phyloP scores from a whole-genome alignment of 1,284 basidiomycete species.

The Sanghuangporus sanghuang region DNA sequence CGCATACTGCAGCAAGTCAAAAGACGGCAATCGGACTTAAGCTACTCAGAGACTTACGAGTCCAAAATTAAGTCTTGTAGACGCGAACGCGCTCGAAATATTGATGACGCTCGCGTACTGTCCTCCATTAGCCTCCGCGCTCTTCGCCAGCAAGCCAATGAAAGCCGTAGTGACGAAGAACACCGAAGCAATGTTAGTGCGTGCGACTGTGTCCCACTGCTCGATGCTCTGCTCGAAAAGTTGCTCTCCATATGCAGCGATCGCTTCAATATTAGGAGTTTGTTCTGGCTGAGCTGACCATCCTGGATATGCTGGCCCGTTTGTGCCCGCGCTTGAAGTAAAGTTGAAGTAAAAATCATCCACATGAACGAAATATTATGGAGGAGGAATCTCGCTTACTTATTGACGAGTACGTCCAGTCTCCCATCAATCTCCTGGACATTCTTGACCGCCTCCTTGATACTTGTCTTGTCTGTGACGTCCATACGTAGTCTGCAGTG shows the following conservation, averaged over 20 bases:
- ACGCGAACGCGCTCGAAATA: slow-evolving; percentile 27
- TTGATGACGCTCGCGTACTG: slow-evolving; percentile 30
- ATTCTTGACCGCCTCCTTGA: slow-evolving; percentile 45
- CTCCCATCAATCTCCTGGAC: slow-evolving; percentile 47
- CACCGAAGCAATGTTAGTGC: slow-evolving; percentile 25
- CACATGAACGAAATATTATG: slow-evolving; percentile 22
- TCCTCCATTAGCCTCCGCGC: slow-evolving; percentile 19
- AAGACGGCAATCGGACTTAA: background rate
- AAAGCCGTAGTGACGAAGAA: slow-evolving; percentile 32
- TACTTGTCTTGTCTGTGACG: slow-evolving; percentile 63
- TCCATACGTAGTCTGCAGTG: slow-evolving; percentile 57
- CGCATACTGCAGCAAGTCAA: slow-evolving; percentile 23
- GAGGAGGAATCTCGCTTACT: slow-evolving; percentile 55
- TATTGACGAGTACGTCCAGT: slow-evolving; percentile 75
- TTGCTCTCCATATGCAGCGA: slow-evolving; percentile 21
- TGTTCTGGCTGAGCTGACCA: background rate
- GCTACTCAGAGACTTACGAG: background rate
- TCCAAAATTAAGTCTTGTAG: slow-evolving; percentile 20
- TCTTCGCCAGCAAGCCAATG: slow-evolving; percentile 27
- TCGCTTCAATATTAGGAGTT: background rate
- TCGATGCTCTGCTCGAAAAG: slow-evolving; percentile 28
- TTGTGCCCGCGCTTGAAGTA: background rate
- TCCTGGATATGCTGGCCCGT: background rate
- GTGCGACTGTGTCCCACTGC: slow-evolving; percentile 23
- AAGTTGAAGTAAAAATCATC: background rate